These are phyloP conservation scores for Pontederia paniculata DNA, from an alignment of 176 grass and related monocot species.

Conservation along the genomic window DNA sequence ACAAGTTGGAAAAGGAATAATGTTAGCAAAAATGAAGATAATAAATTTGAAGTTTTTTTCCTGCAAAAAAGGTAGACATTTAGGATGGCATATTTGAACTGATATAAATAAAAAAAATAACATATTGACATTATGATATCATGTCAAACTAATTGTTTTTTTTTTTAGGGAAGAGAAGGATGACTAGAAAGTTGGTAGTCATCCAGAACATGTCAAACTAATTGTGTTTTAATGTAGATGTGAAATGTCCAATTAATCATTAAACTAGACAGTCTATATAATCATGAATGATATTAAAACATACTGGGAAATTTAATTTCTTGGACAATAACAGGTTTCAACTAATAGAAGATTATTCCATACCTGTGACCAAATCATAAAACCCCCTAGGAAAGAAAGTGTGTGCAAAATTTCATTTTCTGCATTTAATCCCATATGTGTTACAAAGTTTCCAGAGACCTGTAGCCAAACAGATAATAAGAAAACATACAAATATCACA, in stretches of 20 bases:
- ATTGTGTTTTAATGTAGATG: too few relatives aligned
- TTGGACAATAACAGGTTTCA: neutral
- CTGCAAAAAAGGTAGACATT: too few relatives aligned
- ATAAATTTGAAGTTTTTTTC: too few relatives aligned
- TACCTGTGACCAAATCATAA: constrained; percentile 99
- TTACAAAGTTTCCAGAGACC: constrained; percentile 56
- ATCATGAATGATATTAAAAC: neutral
- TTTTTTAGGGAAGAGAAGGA: too few relatives aligned
- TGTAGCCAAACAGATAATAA: constrained; percentile 25
- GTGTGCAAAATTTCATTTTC: constrained; percentile 92
- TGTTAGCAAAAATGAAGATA: too few relatives aligned
- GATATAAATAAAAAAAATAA: neutral
- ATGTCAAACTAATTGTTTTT: too few relatives aligned
- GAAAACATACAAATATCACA: constrained; percentile 16
- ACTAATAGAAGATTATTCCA: neutral
- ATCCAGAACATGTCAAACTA: too few relatives aligned
- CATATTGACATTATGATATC: neutral
- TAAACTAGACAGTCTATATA: too few relatives aligned
- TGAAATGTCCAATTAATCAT: too few relatives aligned
- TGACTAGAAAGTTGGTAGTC: too few relatives aligned
- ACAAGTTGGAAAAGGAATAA: too few relatives aligned
- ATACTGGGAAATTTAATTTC: neutral
- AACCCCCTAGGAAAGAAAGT: constrained; percentile 89
- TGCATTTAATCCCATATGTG: constrained; percentile 53
- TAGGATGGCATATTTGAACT: too few relatives aligned